These are phyloP conservation scores for Aureobasidium sp. DNA, from an alignment of 2,329 filamentous ascomycete species.

Conservation along the genomic window DNA sequence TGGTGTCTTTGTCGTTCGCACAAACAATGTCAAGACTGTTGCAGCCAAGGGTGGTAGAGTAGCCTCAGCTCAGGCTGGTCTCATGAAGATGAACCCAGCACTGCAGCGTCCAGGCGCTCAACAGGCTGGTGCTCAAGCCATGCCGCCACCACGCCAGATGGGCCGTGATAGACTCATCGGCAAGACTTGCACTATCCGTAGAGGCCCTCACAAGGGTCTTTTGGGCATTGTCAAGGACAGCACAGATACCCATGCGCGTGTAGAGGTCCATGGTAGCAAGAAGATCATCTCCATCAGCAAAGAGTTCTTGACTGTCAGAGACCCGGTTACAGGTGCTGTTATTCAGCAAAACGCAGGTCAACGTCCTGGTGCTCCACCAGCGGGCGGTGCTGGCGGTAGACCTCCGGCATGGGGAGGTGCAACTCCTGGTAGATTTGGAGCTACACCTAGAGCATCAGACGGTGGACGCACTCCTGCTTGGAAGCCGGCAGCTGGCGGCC, in stretches of 20 bases:
- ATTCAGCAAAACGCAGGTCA: conserved; percentile 55
- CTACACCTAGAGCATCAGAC: conserved; percentile 40
- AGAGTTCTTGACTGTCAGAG: conserved; percentile 73
- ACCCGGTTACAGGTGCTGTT: conserved; percentile 65
- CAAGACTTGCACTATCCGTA: conserved; percentile 81
- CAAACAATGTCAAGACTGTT: conserved; percentile 77
- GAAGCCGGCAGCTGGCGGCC: conserved; percentile 35
- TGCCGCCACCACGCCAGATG: conserved; percentile 62
- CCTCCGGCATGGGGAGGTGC: conserved; percentile 22
- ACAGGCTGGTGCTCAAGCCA: conserved; percentile 43
- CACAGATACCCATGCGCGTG: conserved; percentile 73
- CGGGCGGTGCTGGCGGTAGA: conserved; percentile 30
- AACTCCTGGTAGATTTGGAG: conserved; percentile 35
- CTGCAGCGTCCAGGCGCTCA: conserved; percentile 57
- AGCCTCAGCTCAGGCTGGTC: conserved; percentile 62
- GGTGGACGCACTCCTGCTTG: conserved; percentile 59
- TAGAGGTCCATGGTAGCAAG: conserved; percentile 89
- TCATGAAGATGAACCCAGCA: conserved; percentile 87
- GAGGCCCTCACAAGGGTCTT: conserved; percentile 83
- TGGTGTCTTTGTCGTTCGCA: conserved; percentile 79
- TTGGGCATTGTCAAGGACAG: conserved; percentile 94
- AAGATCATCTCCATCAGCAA: conserved; percentile 83
- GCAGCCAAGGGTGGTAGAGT: conserved; percentile 88
- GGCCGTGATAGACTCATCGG: conserved; percentile 79
- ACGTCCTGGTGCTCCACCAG: conserved; percentile 35